Evolutionary conservation across 371 early-diverging fungal genomes (phyloP), one percentile per base, ranked within the genome.

Genomic region (Apophysomyces elegans): DNA sequence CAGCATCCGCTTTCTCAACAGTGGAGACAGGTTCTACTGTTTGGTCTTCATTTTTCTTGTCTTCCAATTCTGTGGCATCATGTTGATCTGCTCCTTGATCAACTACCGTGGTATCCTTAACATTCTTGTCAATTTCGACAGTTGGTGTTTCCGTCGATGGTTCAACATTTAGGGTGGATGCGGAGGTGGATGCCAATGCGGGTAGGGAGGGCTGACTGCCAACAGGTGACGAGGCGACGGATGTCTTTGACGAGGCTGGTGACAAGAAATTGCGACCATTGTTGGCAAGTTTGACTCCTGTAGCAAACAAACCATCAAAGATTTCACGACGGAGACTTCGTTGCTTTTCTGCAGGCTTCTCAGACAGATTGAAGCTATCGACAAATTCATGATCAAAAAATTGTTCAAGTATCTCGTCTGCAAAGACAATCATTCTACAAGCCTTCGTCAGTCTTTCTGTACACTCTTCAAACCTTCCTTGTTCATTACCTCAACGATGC

Each of bases 341-440:
- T 61, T 87, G 88, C 56, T 85, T 79, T 63, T 91, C 90, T 26
- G 81, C 64, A 1, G 72, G 65, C 8, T 89, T 88, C 64, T 91
- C 89, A 35, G 82, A 75, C 47, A 91, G 71, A 66, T 84, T 74
- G 79, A 91, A 88, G 12, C 91, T 86, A 14, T 70, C 65, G 1
- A 86, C 79, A 61, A 93, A 91, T 46, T 81, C 89, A 26, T 82
- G 74, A 14, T 90, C 87, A 61, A 93, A 91, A 61, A 91, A 91
- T 16, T 70, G 73, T 70, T 91, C 91, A 38, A 93, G 68, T 7
- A 81, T 73, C 59, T 90, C 93, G 62, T 93, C 91, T 4, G 90
- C 90, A 65, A 93, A 66, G 2, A 91, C 81, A 13, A 90, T 86
- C 87, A 91, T 89, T 65, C 93, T 83, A 69, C 0, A 58, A 18